These are phyloP conservation scores for Tranzscheliella williamsii DNA, from an alignment of 1,284 basidiomycete genomes.

Conservation along the genomic window DNA sequence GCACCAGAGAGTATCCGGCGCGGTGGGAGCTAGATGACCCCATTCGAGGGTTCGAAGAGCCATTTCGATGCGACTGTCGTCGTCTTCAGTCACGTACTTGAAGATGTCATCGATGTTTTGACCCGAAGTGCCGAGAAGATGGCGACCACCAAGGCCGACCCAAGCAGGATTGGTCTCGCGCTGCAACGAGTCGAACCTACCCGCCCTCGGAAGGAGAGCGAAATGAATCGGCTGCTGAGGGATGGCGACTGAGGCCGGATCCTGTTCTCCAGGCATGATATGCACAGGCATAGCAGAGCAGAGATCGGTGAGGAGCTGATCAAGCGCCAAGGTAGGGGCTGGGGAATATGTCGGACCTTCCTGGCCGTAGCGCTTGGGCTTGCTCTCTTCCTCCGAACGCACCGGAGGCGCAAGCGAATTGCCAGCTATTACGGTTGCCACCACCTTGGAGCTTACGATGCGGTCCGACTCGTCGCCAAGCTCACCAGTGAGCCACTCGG, in stretches of 20 bases:
- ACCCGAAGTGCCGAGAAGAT: slow-evolving; percentile 80
- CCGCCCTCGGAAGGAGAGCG: slow-evolving; percentile 78
- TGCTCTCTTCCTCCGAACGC: slow-evolving; percentile 23
- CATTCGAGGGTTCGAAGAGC: slow-evolving; percentile 81
- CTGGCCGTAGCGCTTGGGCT: slow-evolving; percentile 32
- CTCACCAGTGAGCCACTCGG: slow-evolving; percentile 85
- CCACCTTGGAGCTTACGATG: slow-evolving; percentile 17
- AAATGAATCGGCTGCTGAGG: slow-evolving; percentile 92
- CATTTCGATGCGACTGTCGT: slow-evolving; percentile 67
- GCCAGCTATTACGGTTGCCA: slow-evolving; percentile 47
- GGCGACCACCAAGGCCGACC: slow-evolving; percentile 66
- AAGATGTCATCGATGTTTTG: slow-evolving; percentile 93
- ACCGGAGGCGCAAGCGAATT: slow-evolving; percentile 37
- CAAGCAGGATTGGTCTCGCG: slow-evolving; percentile 90
- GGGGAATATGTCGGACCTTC: slow-evolving; percentile 26
- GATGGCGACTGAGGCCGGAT: slow-evolving; percentile 84
- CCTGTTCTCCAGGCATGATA: slow-evolving; percentile 80
- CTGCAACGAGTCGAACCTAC: slow-evolving; percentile 68
- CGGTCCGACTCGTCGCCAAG: slow-evolving; percentile 67
- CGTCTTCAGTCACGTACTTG: slow-evolving; percentile 72
- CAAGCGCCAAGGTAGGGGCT: slow-evolving; percentile 65
- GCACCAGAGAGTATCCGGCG: slow-evolving; percentile 96
- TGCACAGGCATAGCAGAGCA: slow-evolving; percentile 64
- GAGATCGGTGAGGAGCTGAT: slow-evolving; percentile 74
- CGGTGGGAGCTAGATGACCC: slow-evolving; percentile 95